Percentiles rank a stretch among this genome's conserved stretches.
Evolutionary conservation across 495 filamentous ascomycete genomes (phyloP).

Genomic region (Aspergillus olivimuriae): DNA sequence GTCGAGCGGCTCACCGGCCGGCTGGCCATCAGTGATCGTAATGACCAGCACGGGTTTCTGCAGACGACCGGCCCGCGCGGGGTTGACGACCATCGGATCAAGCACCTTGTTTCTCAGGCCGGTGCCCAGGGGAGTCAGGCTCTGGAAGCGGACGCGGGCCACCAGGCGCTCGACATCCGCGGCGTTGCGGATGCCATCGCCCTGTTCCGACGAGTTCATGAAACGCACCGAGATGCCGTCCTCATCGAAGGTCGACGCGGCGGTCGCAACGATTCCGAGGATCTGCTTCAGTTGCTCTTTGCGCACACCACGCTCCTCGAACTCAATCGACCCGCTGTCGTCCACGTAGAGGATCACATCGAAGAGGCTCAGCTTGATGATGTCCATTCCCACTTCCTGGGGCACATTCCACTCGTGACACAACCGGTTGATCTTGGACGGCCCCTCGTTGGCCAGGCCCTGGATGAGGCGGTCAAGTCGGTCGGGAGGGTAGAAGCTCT

Average conservation of each 20-base stretch:
- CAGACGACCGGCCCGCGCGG: slow-evolving; percentile 42
- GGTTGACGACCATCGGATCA: slow-evolving; percentile 50
- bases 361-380: slow-evolving; percentile 60
- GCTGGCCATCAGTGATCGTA: slow-evolving; percentile 65
- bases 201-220: slow-evolving; percentile 53
- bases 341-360: slow-evolving; percentile 66
- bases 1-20: slow-evolving; percentile 46
- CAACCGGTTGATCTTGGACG: slow-evolving; percentile 43
- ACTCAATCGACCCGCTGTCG: slow-evolving; percentile 66
- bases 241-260: slow-evolving; percentile 61
- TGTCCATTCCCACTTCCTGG: slow-evolving; percentile 58
- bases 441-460: slow-evolving; percentile 34
- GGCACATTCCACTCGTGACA: slow-evolving; percentile 50
- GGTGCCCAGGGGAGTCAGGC: slow-evolving; percentile 63
- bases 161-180: slow-evolving; percentile 55
- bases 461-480: slow-evolving; percentile 33
- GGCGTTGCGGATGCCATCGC: slow-evolving; percentile 50
- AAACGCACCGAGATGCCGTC: slow-evolving; percentile 67
- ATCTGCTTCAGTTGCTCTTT: slow-evolving; percentile 61
- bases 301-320: slow-evolving; percentile 58
- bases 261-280: slow-evolving; percentile 53
- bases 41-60: slow-evolving; percentile 64
- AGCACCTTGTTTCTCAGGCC: slow-evolving; percentile 55
- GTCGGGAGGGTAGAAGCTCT: slow-evolving; percentile 49
- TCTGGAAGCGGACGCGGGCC: slow-evolving; percentile 53